phyloP scores from a whole-genome alignment of 352 stramenopile species.

The Globisporangium abappressorium region DNA sequence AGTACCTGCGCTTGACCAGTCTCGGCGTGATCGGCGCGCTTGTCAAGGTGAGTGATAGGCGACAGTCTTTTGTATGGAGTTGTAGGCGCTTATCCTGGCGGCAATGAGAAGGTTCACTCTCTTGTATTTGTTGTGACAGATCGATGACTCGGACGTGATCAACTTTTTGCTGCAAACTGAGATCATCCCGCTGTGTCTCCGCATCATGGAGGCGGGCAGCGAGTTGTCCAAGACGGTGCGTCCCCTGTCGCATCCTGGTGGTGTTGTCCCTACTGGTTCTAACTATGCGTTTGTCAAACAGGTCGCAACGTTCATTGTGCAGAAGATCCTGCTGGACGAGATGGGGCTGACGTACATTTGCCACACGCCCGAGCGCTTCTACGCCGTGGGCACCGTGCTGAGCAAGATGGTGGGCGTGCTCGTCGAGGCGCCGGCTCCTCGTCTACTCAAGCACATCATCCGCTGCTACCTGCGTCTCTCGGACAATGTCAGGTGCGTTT shows the following conservation, averaged over 20 bases:
- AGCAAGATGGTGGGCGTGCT: slow-evolving; percentile 97
- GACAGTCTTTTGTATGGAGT: not conserved
- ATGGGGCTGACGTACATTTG: slow-evolving; percentile 99
- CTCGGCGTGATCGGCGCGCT: slow-evolving; percentile 98
- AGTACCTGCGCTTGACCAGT: slow-evolving; percentile 97
- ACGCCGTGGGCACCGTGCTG: slow-evolving; percentile 90
- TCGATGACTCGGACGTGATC: slow-evolving; percentile 98
- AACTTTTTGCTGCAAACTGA: slow-evolving; percentile 99
- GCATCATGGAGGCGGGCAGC: slow-evolving; percentile 98
- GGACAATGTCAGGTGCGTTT: slow-evolving; percentile 52
- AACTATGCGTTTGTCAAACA: slow-evolving; percentile 19
- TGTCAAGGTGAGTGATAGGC: slow-evolving; percentile 83
- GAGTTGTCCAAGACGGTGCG: slow-evolving; percentile 97
- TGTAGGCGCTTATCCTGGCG: not conserved
- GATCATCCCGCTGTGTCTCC: slow-evolving; percentile 98
- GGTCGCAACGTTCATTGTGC: slow-evolving; percentile 99
- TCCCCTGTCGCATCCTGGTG: not conserved
- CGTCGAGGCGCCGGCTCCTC: slow-evolving; percentile 90
- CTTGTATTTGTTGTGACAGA: slow-evolving; percentile 35
- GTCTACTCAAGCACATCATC: slow-evolving; percentile 99
- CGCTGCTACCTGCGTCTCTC: slow-evolving; percentile 97
- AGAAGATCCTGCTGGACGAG: slow-evolving; percentile 99
- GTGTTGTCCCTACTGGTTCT: not conserved
- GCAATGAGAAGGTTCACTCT: not conserved
- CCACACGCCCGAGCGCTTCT: slow-evolving; percentile 94